Evolutionary conservation across 2,329 filamentous ascomycete species (phyloP).

Genomic region (Colletotrichum truncatum): DNA sequence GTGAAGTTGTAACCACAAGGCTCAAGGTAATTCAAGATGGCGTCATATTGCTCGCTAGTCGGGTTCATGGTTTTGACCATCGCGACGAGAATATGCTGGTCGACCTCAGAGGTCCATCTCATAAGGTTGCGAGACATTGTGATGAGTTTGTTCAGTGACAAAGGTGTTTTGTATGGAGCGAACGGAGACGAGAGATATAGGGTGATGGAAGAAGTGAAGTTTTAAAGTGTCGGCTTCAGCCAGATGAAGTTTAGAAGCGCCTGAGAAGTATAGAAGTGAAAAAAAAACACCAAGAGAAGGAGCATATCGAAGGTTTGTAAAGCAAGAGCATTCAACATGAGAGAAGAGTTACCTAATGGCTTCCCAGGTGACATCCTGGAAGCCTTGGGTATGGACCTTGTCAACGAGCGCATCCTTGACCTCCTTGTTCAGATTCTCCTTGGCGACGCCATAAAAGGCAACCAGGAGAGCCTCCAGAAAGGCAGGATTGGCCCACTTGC

Average conservation of each 20-base stretch:
- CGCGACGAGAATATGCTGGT: slow-evolving; percentile 54
- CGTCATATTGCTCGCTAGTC: slow-evolving; percentile 42
- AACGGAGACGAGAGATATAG: background rate
- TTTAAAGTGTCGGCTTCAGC: too few relatives aligned
- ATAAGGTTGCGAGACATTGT: slow-evolving; percentile 38
- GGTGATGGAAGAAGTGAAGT: background rate
- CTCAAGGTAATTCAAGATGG: slow-evolving; percentile 40
- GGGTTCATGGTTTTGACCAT: slow-evolving; percentile 49
- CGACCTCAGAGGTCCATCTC: slow-evolving; percentile 51
- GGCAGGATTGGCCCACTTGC: slow-evolving; percentile 43
- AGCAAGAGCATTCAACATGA: background rate
- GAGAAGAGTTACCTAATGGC: slow-evolving; percentile 51
- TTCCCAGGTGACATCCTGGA: slow-evolving; percentile 50
- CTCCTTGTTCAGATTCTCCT: slow-evolving; percentile 37
- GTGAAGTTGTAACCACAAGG: slow-evolving; percentile 50
- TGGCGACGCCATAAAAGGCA: slow-evolving; percentile 40
- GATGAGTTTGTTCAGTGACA: background rate
- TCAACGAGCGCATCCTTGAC: slow-evolving; percentile 41
- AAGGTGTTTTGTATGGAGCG: background rate
- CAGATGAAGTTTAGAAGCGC: too few relatives aligned
- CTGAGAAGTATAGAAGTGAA: background rate
- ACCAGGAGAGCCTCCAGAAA: slow-evolving; percentile 45
- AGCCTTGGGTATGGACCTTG: slow-evolving; percentile 42
- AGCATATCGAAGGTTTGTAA: background rate
- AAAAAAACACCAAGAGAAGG: background rate